A percentile compares a stretch with the other conserved stretches of the same genome.
Conservation (phyloP, 2,329 filamentous ascomycete genomes). For the Verticillium nonalfalfae region DNA sequence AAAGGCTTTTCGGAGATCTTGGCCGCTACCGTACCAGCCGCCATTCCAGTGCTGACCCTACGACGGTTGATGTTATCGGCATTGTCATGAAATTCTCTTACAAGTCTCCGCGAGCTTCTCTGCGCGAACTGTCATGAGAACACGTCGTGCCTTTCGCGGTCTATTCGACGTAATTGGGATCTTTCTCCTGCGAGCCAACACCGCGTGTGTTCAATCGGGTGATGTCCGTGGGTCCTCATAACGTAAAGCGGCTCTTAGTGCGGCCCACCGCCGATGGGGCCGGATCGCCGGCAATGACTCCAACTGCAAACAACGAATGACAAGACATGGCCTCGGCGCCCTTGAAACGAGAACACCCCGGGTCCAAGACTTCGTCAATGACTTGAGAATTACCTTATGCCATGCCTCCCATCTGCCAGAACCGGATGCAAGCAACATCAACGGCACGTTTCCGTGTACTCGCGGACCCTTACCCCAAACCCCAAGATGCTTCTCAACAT, state of each 20-base stretch:
- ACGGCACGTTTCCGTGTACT: not conserved
- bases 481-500: not conserved
- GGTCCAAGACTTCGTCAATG: not conserved
- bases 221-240: not conserved
- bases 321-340: not conserved
- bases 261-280: not conserved
- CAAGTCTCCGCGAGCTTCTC: not conserved
- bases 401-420: not conserved
- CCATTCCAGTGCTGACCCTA: not conserved
- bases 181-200: not conserved
- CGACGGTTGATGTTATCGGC: not conserved
- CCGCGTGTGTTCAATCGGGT: not conserved
- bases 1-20: not conserved
- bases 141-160: not conserved
- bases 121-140: no score
- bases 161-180: not conserved
- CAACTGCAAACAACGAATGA: not conserved
- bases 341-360: not conserved
- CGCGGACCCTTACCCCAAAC: not conserved
- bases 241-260: not conserved
- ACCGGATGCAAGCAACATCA: not conserved
- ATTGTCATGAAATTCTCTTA: not conserved
- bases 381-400: not conserved
- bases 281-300: not conserved
- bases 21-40: not conserved